Evolutionary conservation across 345 rosid genomes (phyloP).

Genomic region (Geranium rotundifolium): DNA sequence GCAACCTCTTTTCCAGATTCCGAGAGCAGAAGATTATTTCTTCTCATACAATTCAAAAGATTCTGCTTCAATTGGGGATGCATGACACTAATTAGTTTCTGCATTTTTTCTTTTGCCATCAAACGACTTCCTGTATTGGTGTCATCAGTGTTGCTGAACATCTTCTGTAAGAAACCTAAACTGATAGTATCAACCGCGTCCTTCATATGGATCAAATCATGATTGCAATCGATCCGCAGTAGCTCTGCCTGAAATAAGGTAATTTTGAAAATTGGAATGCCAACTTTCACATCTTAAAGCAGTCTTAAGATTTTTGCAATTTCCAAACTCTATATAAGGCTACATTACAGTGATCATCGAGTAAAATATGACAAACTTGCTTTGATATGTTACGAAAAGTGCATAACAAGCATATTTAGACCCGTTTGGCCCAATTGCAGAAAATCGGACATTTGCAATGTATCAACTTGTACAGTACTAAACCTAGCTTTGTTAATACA

Average conservation of each 20-base stretch:
- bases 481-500: no score
- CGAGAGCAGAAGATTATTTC: constrained; percentile 23
- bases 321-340: neutral
- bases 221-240: constrained; percentile 48
- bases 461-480: no score
- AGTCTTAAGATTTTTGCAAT: neutral
- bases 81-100: constrained; percentile 27
- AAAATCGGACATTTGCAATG: no score
- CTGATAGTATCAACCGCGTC: constrained; percentile 34
- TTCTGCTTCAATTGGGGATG: constrained; percentile 34
- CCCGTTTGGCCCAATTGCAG: neutral
- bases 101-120: constrained; percentile 22
- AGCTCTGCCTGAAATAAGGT: constrained; percentile 45
- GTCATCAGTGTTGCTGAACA: constrained; percentile 8
- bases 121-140: constrained; percentile 14
- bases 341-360: neutral
- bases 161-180: constrained; percentile 32
- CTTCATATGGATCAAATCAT: constrained; percentile 39
- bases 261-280: constrained; percentile 4
- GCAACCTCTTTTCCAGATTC: constrained; percentile 33
- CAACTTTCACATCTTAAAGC: neutral
- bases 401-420: neutral
- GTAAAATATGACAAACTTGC: neutral
- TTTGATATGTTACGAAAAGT: neutral
- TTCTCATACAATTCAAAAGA: constrained; percentile 49